Conservation (phyloP, 2,329 filamentous ascomycete genomes). For the Alternaria alternata region DNA sequence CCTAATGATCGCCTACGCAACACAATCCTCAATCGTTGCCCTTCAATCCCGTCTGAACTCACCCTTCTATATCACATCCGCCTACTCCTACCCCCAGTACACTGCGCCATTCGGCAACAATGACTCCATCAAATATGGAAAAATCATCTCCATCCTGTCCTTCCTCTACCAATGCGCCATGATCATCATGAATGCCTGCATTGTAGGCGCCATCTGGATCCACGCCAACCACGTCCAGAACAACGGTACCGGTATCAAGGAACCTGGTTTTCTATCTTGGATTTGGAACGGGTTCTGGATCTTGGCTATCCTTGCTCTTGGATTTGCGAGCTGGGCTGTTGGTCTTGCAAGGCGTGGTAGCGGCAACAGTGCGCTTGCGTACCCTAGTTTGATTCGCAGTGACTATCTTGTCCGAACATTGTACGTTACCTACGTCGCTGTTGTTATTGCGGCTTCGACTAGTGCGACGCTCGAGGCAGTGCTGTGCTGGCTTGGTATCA, state of each 20-base stretch:
- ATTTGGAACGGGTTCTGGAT: slow-evolving; percentile 26
- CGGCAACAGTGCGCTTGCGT: slow-evolving; percentile 14
- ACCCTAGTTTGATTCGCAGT: not conserved
- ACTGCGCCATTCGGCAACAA: not conserved
- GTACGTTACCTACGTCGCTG: slow-evolving; percentile 20
- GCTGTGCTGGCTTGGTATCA: slow-evolving; percentile 21
- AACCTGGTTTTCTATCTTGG: slow-evolving; percentile 24
- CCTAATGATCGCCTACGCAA: slow-evolving; percentile 25
- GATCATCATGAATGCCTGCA: slow-evolving; percentile 24
- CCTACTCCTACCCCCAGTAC: slow-evolving; percentile 26
- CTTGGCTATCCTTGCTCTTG: slow-evolving; percentile 21
- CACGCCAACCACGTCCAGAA: slow-evolving; percentile 28
- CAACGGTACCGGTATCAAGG: slow-evolving; percentile 22
- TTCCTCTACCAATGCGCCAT: slow-evolving; percentile 27
- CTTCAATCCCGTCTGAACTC: slow-evolving; percentile 21
- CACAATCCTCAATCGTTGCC: slow-evolving; percentile 24
- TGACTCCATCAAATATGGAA: slow-evolving; percentile 8
- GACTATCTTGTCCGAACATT: slow-evolving; percentile 17
- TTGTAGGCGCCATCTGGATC: slow-evolving; percentile 38
- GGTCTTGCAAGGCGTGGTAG: slow-evolving; percentile 15
- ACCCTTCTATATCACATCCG: slow-evolving; percentile 23
- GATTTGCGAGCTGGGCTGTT: slow-evolving; percentile 25
- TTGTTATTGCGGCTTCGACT: slow-evolving; percentile 18
- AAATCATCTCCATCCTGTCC: slow-evolving; percentile 26
- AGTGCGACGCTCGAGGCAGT: slow-evolving; percentile 23